These are phyloP conservation scores for Penicillium coffeae DNA, from an alignment of 495 filamentous ascomycete genomes.

Conservation along the genomic window DNA sequence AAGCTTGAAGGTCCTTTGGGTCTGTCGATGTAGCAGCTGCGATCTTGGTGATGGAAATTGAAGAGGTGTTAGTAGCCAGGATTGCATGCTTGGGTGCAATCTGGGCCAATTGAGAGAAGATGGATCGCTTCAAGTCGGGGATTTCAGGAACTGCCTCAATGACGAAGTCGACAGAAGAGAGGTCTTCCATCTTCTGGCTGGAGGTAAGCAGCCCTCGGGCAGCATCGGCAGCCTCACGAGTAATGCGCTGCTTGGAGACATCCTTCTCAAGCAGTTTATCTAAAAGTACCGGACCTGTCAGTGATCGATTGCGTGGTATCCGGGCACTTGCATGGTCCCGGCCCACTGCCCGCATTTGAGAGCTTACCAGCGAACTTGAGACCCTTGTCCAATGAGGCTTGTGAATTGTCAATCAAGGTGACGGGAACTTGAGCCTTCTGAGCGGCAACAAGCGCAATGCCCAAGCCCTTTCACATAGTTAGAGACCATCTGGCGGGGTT, in stretches of 20 bases:
- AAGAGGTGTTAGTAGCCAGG: constrained; percentile 95
- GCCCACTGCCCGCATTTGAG: background rate
- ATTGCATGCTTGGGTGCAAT: constrained; percentile 85
- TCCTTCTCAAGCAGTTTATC: constrained; percentile 93
- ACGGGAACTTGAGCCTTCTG: constrained; percentile 81
- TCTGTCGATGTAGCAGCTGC: constrained; percentile 76
- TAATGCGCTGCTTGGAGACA: constrained; percentile 76
- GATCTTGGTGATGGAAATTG: constrained; percentile 95
- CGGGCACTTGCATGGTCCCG: background rate
- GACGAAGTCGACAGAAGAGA: constrained; percentile 88
- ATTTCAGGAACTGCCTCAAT: constrained; percentile 98
- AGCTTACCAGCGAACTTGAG: constrained; percentile 77
- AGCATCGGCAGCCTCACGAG: constrained; percentile 69
- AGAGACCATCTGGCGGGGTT: constrained; percentile 10
- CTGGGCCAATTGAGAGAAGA: constrained; percentile 80
- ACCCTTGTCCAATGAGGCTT: constrained; percentile 87
- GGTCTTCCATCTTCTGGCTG: constrained; percentile 70
- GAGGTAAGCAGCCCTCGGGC: constrained; percentile 63
- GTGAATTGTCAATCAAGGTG: constrained; percentile 77
- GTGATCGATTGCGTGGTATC: background rate
- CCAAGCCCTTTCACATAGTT: constrained; percentile 66
- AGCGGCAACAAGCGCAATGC: constrained; percentile 93
- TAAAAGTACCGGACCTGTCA: constrained; percentile 23
- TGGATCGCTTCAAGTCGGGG: constrained; percentile 75
- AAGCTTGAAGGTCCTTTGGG: constrained; percentile 72